Conservation (phyloP, 1,139 yeast genomes). For the Candida frijolesensis region DNA sequence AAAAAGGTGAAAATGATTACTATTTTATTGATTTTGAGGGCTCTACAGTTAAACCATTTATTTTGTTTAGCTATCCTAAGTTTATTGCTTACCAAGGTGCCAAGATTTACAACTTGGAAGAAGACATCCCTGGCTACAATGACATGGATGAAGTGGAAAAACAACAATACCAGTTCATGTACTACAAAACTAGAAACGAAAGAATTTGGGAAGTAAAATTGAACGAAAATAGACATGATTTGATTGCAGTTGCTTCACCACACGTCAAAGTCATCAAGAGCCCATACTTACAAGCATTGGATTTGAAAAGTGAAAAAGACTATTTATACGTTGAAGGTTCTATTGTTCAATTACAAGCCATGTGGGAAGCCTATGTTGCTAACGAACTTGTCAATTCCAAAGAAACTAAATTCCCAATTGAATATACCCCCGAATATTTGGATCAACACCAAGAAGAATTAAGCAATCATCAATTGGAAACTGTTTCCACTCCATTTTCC, state of each 20-base stretch:
- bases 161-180: slow-evolving; percentile 82
- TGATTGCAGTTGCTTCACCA: slow-evolving; percentile 80
- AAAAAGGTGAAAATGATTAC: slow-evolving; percentile 36
- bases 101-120: slow-evolving; percentile 71
- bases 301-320: slow-evolving; percentile 63
- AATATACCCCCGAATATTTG: slow-evolving; percentile 55
- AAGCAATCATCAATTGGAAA: slow-evolving; percentile 66
- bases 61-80: slow-evolving; percentile 75
- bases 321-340: slow-evolving; percentile 67
- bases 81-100: slow-evolving; percentile 88
- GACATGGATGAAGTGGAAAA: slow-evolving; percentile 70
- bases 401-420: slow-evolving; percentile 57
- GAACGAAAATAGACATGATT: slow-evolving; percentile 61
- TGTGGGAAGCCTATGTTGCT: slow-evolving; percentile 72
- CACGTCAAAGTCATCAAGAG: slow-evolving; percentile 68
- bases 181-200: slow-evolving; percentile 88
- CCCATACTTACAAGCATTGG: slow-evolving; percentile 67
- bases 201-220: slow-evolving; percentile 81
- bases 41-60: slow-evolving; percentile 76
- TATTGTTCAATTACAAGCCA: slow-evolving; percentile 69
- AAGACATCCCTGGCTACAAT: slow-evolving; percentile 73
- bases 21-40: slow-evolving; percentile 82
- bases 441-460: slow-evolving; percentile 60
- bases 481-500: slow-evolving; percentile 76
- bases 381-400: slow-evolving; percentile 57